Evolutionary conservation across 257 asterid genomes (phyloP), one percentile per base, ranked within the genome.

Genomic region (Hygrophila difformis): DNA sequence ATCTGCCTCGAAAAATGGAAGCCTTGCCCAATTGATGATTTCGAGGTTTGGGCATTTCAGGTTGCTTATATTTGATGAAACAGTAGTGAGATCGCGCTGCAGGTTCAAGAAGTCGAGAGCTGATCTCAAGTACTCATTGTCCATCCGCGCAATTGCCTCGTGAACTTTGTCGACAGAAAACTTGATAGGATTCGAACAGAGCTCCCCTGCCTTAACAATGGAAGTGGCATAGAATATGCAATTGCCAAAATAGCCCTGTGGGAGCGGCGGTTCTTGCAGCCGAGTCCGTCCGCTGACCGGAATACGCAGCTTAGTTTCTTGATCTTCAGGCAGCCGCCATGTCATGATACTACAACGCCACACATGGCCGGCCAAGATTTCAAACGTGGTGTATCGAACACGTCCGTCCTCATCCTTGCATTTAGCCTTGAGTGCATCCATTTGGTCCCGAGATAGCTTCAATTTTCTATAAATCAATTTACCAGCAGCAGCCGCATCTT

Each of bases 21-120:
- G 66, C 71, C 96, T 64, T 10, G 63, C 87, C 96, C 96, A 86
- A 12, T 93, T 86, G 4, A 88, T 86, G 13, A 86, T 86, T 63
- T 93, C 94, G 3, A 86, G 81, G 55, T 86, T 86, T 1, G 96
- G 96, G 66, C 96, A 86, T 66, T 68, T 64, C 36, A 76, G 79
- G 2, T 92, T 82, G 63, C 79, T 93, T 0, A 85, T 87, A 13
- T 94, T 94, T 0, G 93, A 87, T 14, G 76, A 83, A 0, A 87
- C 76, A 0, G 93, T 87, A 67, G 75, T 80, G 1, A 87, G 65
- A 47, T 83, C 95, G 0, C 83, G 93, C 72, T 87, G 97, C 52
- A 80, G 17, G 62, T 87, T 95, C 77, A 87, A 44, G 62, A 73
- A 87, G 58, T 87, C 94, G 1, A 87, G 80, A 13, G 95, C 94